Evolutionary conservation across 257 asterid genomes (phyloP).

Genomic region (Prunella vulgaris): DNA sequence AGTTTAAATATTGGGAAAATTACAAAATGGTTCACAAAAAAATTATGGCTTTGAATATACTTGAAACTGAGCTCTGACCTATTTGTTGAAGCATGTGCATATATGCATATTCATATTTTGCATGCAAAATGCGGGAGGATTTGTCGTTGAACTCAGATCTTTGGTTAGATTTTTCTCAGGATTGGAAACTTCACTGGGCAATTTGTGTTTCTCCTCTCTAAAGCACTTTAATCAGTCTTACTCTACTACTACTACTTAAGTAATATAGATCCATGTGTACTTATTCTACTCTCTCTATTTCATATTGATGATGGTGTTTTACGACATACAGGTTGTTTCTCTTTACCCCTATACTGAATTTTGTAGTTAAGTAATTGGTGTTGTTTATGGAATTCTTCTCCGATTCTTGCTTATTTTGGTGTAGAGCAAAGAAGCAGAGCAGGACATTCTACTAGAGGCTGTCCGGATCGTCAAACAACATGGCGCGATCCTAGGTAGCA

Average conservation of each 20-base stretch:
- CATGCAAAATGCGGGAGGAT: no score
- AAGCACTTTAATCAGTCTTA: no score
- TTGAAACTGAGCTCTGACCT: background rate
- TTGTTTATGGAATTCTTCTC: background rate
- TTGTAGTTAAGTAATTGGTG: background rate
- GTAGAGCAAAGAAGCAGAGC: conserved; percentile 68
- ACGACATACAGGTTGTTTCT: background rate
- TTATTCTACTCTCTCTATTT: no score
- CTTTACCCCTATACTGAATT: background rate
- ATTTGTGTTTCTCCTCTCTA: no score
- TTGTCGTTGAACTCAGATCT: no score
- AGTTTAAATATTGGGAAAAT: no score
- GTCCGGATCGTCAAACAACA: conserved; percentile 63
- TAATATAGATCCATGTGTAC: no score
- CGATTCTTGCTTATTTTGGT: conserved; percentile 16
- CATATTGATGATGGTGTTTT: background rate
- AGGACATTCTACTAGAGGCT: conserved; percentile 69
- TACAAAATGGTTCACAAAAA: no score
- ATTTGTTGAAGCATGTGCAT: background rate
- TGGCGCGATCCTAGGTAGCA: conserved; percentile 63
- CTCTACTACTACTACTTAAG: no score
- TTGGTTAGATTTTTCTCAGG: no score
- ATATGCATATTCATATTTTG: background rate
- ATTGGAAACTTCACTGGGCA: background rate
- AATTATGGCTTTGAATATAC: background rate